Evolutionary conservation across 768 basidiomycete species (phyloP), one percentile per base, ranked within the genome.

Genomic region (Suillus discolor): DNA sequence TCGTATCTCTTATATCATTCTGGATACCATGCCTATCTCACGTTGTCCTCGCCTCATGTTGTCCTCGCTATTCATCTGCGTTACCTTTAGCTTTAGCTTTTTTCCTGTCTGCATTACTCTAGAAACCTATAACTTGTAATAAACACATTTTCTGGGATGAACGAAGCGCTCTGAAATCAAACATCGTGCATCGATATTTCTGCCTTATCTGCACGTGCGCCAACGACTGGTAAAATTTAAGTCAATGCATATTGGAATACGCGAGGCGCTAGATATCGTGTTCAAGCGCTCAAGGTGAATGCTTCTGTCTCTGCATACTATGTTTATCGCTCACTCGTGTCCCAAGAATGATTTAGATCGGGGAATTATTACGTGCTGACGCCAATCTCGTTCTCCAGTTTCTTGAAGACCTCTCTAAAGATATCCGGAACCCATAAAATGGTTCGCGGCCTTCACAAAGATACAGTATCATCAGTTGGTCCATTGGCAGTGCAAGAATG

Each of bases 11-110:
- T 41, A 39, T 23, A 25, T 28, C 23, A 25, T 18, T 28, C 25
- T 60, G 39, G 59, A 60, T 42, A 60, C 25, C 59, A 60, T 60
- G 59, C 39, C 16, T 28, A 60, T 42, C 39, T 18, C 39, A 25
- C 8, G 15, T 39, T 39, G 3, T 57, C 25, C 39, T 60, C 39
- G 16, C 20, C 15, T 15, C 7, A 2, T 60, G 59, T 28, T 60
- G 18, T 42, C 59, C 25, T 60, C 18, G 59, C 59, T 60, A 60
- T 60, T 42, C 59, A 18, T 42, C 6, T 18, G 41, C 6, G 59
- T 41, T 42, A 20, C 18, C 25, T 42, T 38, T 59, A 28, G 16
- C 25, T 42, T 38, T 59, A 28, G 16, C 16, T 25, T 9, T 39
- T 13, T 12, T 51, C 12, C 9, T 28, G 34, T 57, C 36, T n/a